Evolutionary conservation across 2,329 filamentous ascomycete genomes (phyloP).

Genomic region (Hawksworthiomyces lignivorus): DNA sequence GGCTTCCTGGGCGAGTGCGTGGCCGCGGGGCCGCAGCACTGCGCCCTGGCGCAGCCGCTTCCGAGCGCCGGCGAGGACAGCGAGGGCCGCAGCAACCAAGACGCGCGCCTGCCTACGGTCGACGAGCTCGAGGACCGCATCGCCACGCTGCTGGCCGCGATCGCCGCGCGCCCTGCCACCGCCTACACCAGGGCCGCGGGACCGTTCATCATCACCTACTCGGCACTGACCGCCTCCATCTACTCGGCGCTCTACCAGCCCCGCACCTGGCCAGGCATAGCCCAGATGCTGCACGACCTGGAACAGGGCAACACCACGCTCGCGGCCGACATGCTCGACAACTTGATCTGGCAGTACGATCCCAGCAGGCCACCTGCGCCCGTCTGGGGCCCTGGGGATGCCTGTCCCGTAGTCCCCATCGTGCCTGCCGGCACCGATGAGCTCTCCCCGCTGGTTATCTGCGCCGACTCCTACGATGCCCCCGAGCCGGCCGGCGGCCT

Average conservation of each 20-base stretch:
- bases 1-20: conserved; percentile 44
- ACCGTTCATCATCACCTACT: conserved; percentile 39
- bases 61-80: not conserved
- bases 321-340: conserved; percentile 31
- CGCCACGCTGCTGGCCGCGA: conserved; percentile 27
- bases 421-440: conserved; percentile 29
- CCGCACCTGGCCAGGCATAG: conserved; percentile 32
- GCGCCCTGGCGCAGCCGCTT: conserved; percentile 31
- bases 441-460: conserved; percentile 34
- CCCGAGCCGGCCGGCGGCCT: conserved; percentile 29
- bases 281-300: conserved; percentile 34
- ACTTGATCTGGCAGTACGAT: conserved; percentile 32
- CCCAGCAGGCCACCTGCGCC: conserved; percentile 18
- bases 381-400: too few species aligned
- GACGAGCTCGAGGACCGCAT: conserved; percentile 31
- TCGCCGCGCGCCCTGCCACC: conserved; percentile 29
- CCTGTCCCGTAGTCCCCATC: conserved; percentile 4
- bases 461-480: conserved; percentile 38
- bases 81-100: conserved; percentile 3
- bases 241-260: conserved; percentile 37
- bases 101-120: conserved; percentile 22
- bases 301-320: conserved; percentile 38
- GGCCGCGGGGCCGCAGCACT: conserved; percentile 37
- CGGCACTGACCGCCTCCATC: conserved; percentile 29
- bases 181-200: conserved; percentile 32